phyloP scores from a whole-genome alignment of 177 flowering plant species.

The Vitis hybrid region DNA sequence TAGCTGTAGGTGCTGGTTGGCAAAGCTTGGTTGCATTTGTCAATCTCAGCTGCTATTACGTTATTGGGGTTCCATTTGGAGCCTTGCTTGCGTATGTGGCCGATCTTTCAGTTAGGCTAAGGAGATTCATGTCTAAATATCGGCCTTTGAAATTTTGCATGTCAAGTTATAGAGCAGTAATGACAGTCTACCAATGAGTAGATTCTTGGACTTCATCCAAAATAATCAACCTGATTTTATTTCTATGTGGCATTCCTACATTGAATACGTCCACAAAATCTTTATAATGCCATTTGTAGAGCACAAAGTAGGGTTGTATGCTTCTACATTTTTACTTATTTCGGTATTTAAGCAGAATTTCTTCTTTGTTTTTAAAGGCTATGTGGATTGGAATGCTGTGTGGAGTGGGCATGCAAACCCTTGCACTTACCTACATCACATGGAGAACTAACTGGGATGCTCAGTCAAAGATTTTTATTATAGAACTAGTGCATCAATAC shows the following conservation, averaged over 20 bases:
- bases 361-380: slow-evolving; percentile 33
- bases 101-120: slow-evolving; percentile 33
- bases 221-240: neutral
- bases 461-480: slow-evolving; percentile 27
- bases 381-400: slow-evolving; percentile 66
- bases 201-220: neutral
- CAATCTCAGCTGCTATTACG: slow-evolving; percentile 39
- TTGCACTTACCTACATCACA: slow-evolving; percentile 36
- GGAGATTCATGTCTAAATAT: neutral
- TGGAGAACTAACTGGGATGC: slow-evolving; percentile 58
- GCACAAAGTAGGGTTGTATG: no score
- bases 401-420: slow-evolving; percentile 43
- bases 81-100: slow-evolving; percentile 36
- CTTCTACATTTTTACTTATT: no score
- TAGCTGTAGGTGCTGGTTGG: slow-evolving; percentile 58
- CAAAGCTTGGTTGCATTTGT: slow-evolving; percentile 46
- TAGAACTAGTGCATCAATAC: no score
- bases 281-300: neutral
- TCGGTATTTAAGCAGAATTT: no score
- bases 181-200: neutral
- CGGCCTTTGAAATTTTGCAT: neutral
- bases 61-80: slow-evolving; percentile 50
- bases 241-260: neutral
- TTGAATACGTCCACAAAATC: no score
- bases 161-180: neutral